Evolutionary conservation across 2,329 filamentous ascomycete genomes (phyloP).

Genomic region (Acrodontium crateriforme): DNA sequence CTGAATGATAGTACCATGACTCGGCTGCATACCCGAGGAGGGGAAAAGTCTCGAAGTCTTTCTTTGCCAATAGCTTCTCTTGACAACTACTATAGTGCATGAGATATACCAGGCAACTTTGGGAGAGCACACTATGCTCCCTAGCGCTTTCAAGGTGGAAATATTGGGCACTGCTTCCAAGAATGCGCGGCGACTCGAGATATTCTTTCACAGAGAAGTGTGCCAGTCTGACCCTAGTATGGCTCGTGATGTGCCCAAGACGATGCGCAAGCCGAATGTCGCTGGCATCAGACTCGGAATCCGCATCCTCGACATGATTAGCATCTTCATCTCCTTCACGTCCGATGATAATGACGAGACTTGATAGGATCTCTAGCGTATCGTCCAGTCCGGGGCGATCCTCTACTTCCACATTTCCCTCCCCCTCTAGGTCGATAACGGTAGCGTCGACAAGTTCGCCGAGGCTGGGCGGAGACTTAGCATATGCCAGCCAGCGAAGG

Average conservation of each 20-base stretch:
- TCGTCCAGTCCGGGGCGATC: conserved; percentile 5
- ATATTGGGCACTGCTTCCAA: conserved; percentile 3
- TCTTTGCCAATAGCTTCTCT: conserved; percentile 4
- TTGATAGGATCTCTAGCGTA: conserved; percentile 7
- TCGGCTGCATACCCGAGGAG: conserved; percentile 7
- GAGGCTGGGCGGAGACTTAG: conserved; percentile 8
- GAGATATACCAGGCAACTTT: conserved; percentile 8
- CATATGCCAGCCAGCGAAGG: conserved; percentile 11
- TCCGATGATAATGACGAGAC: conserved; percentile 4
- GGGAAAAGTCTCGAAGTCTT: conserved; percentile 6
- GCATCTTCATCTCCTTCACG: conserved; percentile 1
- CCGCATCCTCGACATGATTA: not conserved
- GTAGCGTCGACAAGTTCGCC: conserved; percentile 10
- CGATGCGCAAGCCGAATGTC: not conserved
- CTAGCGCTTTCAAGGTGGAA: conserved; percentile 5
- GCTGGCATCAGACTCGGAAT: not conserved
- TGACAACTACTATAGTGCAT: conserved; percentile 4
- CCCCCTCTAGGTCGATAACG: conserved; percentile 5
- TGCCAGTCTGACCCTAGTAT: conserved; percentile 9
- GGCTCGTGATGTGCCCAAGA: not conserved
- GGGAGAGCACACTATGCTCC: conserved; percentile 6
- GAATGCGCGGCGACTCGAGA: conserved; percentile 10
- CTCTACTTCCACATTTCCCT: conserved; percentile 5
- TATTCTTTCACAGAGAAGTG: conserved; percentile 16
- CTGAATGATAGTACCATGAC: conserved; percentile 6